These are phyloP conservation scores for Trichoderma reesei DNA, from an alignment of 495 filamentous ascomycete species.

Conservation along the genomic window DNA sequence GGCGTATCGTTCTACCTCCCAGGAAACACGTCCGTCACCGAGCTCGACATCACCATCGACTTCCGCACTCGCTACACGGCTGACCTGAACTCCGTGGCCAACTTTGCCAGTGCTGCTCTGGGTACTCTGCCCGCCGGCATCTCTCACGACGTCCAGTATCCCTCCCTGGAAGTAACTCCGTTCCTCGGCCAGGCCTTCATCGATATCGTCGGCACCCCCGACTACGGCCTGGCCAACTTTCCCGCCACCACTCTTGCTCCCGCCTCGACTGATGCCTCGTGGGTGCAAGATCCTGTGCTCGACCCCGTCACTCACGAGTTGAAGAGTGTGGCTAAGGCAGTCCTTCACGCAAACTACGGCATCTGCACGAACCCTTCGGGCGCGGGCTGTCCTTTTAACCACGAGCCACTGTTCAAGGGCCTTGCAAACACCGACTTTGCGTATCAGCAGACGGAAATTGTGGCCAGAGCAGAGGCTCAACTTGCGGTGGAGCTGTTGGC, in stretches of 20 bases:
- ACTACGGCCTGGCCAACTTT: constrained; percentile 36
- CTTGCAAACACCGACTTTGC: constrained; percentile 40
- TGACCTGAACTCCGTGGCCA: constrained; percentile 15
- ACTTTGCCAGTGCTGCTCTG: constrained; percentile 14
- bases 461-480: constrained; percentile 37
- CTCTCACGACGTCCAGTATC: constrained; percentile 17
- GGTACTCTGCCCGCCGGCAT: constrained; percentile 9
- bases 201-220: constrained; percentile 24
- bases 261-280: constrained; percentile 19
- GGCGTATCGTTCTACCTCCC: constrained; percentile 17
- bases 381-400: constrained; percentile 26
- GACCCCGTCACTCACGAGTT: constrained; percentile 17
- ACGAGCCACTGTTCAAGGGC: constrained; percentile 42
- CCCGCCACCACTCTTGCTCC: constrained; percentile 23
- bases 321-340: constrained; percentile 40
- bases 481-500: constrained; percentile 37
- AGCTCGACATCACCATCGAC: constrained; percentile 18
- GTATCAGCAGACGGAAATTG: constrained; percentile 33
- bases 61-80: constrained; percentile 18
- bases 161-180: constrained; percentile 17
- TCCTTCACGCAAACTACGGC: constrained; percentile 42
- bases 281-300: constrained; percentile 30
- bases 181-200: constrained; percentile 16
- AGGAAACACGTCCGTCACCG: constrained; percentile 16
- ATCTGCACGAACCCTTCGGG: constrained; percentile 24